Conservation (phyloP, 805 yeast species). For the Kodamaea fukazawae region DNA sequence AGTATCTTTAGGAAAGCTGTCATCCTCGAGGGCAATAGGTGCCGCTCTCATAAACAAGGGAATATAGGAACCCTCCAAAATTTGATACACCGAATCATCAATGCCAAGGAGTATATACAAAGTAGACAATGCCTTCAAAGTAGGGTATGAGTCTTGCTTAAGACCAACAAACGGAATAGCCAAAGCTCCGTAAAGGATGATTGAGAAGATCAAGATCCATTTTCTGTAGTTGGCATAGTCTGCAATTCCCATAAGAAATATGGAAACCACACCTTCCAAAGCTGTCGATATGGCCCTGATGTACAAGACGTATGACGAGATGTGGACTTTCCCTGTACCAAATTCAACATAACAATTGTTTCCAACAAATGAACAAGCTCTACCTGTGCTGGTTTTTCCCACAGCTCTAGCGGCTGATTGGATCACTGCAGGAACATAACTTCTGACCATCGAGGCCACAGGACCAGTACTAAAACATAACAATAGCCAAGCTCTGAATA, state of each 20-base stretch:
- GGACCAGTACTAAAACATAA: conserved; percentile 43
- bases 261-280: conserved; percentile 35
- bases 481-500: conserved; percentile 34
- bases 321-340: conserved; percentile 32
- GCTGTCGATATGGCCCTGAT: conserved; percentile 37
- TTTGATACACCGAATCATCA: conserved; percentile 31
- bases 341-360: conserved; percentile 38
- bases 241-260: conserved; percentile 38
- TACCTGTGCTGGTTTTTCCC: conserved; percentile 26
- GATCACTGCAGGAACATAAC: conserved; percentile 40
- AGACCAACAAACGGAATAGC: conserved; percentile 38
- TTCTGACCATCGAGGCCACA: conserved; percentile 38
- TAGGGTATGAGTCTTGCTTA: conserved; percentile 16
- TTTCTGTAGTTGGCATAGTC: conserved; percentile 39
- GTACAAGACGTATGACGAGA: conserved; percentile 36
- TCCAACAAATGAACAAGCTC: conserved; percentile 24
- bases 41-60: conserved; percentile 40
- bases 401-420: conserved; percentile 34
- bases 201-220: conserved; percentile 29
- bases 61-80: conserved; percentile 39
- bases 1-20: conserved; percentile 18
- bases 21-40: conserved; percentile 12
- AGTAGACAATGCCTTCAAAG: conserved; percentile 25
- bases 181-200: conserved; percentile 28
- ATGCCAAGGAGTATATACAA: conserved; percentile 31